Conservation (phyloP, 192 early-diverging fungal genomes). For the Coemansia asiatica region DNA sequence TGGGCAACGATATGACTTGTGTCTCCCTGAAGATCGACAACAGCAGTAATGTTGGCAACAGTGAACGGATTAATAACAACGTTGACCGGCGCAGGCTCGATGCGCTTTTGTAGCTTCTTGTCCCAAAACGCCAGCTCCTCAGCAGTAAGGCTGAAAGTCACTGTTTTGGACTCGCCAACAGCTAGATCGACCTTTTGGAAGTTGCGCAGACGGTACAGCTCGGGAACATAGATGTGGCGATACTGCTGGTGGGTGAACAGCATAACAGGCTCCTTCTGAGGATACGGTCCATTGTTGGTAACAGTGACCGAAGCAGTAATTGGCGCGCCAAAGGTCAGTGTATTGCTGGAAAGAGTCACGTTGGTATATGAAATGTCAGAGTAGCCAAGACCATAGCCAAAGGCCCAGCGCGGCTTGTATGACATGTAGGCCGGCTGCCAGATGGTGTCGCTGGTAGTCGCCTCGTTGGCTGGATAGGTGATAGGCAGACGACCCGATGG, state of each 20-base stretch:
- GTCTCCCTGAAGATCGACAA: constrained; percentile 20
- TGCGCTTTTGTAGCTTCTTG: constrained; percentile 12
- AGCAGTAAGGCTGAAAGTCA: constrained; percentile 37
- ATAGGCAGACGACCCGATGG: constrained; percentile 62
- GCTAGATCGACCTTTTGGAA: constrained; percentile 55
- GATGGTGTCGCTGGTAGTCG: constrained; percentile 38
- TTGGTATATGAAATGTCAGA: constrained; percentile 55
- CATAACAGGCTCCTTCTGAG: constrained; percentile 57
- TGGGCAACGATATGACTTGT: constrained; percentile 21
- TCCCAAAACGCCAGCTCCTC: constrained; percentile 38
- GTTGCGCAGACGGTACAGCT: constrained; percentile 51
- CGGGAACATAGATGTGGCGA: constrained; percentile 57
- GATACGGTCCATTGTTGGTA: constrained; percentile 45
- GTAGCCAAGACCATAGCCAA: constrained; percentile 62
- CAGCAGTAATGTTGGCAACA: constrained; percentile 11
- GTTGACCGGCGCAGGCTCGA: constrained; percentile 32
- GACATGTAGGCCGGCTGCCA: constrained; percentile 51
- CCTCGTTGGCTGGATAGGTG: constrained; percentile 59
- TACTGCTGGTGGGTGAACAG: constrained; percentile 56
- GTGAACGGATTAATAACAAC: constrained; percentile 6
- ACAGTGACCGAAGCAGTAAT: constrained; percentile 41
- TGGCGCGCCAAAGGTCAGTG: constrained; percentile 12
- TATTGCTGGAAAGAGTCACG: constrained; percentile 25
- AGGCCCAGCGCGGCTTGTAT: constrained; percentile 57
- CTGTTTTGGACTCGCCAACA: constrained; percentile 42